Conservation (phyloP, 345 rosid species). For the Theobroma cacao region DNA sequence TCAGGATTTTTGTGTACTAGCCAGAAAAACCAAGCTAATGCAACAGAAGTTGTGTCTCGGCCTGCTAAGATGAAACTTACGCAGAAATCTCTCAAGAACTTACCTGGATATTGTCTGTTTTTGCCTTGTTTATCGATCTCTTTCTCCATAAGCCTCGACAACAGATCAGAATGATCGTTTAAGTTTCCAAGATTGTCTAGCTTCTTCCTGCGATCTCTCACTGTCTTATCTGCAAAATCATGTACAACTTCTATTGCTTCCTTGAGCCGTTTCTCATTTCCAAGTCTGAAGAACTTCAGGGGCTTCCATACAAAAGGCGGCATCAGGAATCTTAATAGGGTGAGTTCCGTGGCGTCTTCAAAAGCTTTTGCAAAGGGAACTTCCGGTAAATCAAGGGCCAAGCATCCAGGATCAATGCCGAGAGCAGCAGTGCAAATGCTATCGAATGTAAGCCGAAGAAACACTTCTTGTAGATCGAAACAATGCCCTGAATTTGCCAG, state of each 20-base stretch:
- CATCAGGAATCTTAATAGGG: slow-evolving; percentile 54
- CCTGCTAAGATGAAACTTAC: slow-evolving; percentile 72
- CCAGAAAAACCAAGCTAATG: slow-evolving; percentile 80
- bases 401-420: slow-evolving; percentile 72
- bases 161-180: slow-evolving; percentile 46
- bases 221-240: slow-evolving; percentile 46
- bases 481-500: slow-evolving; percentile 30
- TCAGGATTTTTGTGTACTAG: slow-evolving; percentile 42
- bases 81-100: slow-evolving; percentile 61
- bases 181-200: slow-evolving; percentile 27
- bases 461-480: slow-evolving; percentile 73
- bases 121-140: slow-evolving; percentile 21
- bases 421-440: slow-evolving; percentile 65
- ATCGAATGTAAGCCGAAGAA: slow-evolving; percentile 73
- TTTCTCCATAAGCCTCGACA: slow-evolving; percentile 56
- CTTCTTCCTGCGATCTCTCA: slow-evolving; percentile 34
- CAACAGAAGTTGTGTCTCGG: slow-evolving; percentile 78
- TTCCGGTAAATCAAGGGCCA: slow-evolving; percentile 49
- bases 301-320: slow-evolving; percentile 75
- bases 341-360: slow-evolving; percentile 74
- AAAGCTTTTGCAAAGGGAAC: slow-evolving; percentile 77
- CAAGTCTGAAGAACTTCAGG: slow-evolving; percentile 51
- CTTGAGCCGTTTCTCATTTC: slow-evolving; percentile 57
- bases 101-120: slow-evolving; percentile 18
- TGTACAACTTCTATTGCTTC: slow-evolving; percentile 59